Base-by-base conservation (phyloP, 345 rosid genomes). In the Heritiera littoralis region DNA sequence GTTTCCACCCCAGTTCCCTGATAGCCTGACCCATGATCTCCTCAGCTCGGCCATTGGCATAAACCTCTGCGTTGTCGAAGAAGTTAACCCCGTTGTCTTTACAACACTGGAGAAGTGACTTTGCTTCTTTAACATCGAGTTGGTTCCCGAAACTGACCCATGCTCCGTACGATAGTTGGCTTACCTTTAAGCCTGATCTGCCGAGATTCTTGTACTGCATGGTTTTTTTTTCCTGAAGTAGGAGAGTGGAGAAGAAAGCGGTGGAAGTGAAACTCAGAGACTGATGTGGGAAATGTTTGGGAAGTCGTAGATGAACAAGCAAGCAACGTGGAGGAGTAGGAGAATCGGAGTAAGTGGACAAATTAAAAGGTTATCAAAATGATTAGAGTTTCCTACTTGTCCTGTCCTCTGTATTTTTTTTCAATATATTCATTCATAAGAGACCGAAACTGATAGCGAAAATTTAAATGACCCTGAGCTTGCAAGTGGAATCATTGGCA, bases 21-120 rank as follows among this genome's bases (percentile, higher is more conserved):
- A 96, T 91, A 43, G 98, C 97, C 59, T 96, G 97, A 14, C 99
- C 98, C 99, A 96, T 94, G 84, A 96, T 92, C 90, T 96, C 99
- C 87, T 96, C 97, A 5, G 99, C 99, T 0, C 98, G 89, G 30
- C 98, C 99, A 75, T 92, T 94, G 77, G 97, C 98, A 72, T 96
- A 96, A 73, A 96, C 99, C 89, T 96, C 98, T 32, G 99, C 98
- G 88, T 96, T 96, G 77, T 96, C 99, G 85, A 96, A 96, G 92
- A 96, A 96, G 85, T 94, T 96, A 83, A 96, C 98, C n/a, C 98
- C 98, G 38, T 86, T 72, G 81, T 92, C 97, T 2, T 95, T 86
- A 89, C 98, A 92, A 82, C 99, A 96, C 81, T 92, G 97, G 45
- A 94, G 88, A 58, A 96, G 81, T 48, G 99, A 93, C 79, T 94